Conservation (phyloP, 768 basidiomycete genomes). For the Asterophora lycoperdoides region DNA sequence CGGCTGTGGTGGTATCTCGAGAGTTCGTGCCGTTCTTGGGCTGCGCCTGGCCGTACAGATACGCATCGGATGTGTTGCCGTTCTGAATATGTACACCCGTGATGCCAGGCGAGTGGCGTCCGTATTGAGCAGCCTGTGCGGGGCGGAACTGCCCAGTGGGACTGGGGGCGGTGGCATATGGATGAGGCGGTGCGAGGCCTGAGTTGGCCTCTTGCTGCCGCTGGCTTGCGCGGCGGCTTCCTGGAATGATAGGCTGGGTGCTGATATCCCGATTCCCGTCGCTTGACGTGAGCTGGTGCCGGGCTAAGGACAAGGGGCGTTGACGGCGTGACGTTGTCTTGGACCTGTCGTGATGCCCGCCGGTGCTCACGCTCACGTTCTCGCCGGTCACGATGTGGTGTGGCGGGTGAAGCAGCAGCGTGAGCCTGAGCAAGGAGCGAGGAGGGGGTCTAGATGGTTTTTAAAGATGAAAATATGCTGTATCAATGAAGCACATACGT, state of each 20-base stretch:
- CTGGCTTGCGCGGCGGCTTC: slow-evolving; percentile 66
- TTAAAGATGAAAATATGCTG: slow-evolving; percentile 8
- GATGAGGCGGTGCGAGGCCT: slow-evolving; percentile 56
- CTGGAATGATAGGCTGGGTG: slow-evolving; percentile 63
- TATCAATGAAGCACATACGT: slow-evolving; percentile 48
- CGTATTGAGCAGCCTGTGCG: slow-evolving; percentile 40
- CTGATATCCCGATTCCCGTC: slow-evolving; percentile 52
- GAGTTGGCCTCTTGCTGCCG: slow-evolving; percentile 44
- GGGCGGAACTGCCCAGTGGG: slow-evolving; percentile 47
- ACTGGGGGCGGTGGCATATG: slow-evolving; percentile 65
- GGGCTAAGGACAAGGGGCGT: slow-evolving; percentile 64
- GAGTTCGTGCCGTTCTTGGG: slow-evolving; percentile 50
- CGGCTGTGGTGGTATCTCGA: slow-evolving; percentile 49
- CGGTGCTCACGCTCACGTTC: slow-evolving; percentile 49
- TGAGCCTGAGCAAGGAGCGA: slow-evolving; percentile 47
- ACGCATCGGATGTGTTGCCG: slow-evolving; percentile 61
- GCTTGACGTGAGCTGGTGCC: slow-evolving; percentile 62
- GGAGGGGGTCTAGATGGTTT: slow-evolving; percentile 34
- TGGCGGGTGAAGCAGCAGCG: slow-evolving; percentile 47
- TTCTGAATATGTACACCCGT: slow-evolving; percentile 37
- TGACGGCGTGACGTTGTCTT: slow-evolving; percentile 50
- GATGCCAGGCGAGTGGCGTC: slow-evolving; percentile 49
- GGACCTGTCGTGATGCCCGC: slow-evolving; percentile 50
- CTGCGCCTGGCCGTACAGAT: slow-evolving; percentile 55
- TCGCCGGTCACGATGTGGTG: slow-evolving; percentile 56